Percentiles rank a stretch among this genome's conserved stretches.
Evolutionary conservation across 768 basidiomycete species (phyloP).

Genomic region (Tricholoma bakamatsutake): DNA sequence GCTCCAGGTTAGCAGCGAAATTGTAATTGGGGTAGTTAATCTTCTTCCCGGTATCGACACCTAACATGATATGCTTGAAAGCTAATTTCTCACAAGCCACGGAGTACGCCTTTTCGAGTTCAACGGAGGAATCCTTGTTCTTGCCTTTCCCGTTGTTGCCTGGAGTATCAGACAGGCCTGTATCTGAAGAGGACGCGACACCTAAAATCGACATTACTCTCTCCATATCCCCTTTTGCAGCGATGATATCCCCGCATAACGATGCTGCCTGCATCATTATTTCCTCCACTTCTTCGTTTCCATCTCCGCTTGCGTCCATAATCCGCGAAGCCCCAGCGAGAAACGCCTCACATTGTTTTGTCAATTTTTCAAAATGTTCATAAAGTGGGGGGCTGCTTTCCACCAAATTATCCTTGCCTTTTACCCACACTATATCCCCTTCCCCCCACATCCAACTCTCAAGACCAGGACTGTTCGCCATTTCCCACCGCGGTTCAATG

Average conservation of each 20-base stretch:
- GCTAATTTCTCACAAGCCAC: constrained; percentile 41
- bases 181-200: constrained; percentile 12
- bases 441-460: constrained; percentile 44
- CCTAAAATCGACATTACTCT: constrained; percentile 39
- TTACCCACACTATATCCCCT: constrained; percentile 37
- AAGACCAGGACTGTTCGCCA: constrained; percentile 33
- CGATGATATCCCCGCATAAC: constrained; percentile 48
- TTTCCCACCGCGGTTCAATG: constrained; percentile 34
- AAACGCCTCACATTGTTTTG: constrained; percentile 46
- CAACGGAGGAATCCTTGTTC: constrained; percentile 22
- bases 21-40: constrained; percentile 27
- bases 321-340: constrained; percentile 38
- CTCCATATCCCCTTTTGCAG: constrained; percentile 42
- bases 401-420: constrained; percentile 19
- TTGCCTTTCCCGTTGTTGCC: constrained; percentile 25
- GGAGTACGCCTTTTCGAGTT: constrained; percentile 35
- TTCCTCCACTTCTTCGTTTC: constrained; percentile 32
- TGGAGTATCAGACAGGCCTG: constrained; percentile 6
- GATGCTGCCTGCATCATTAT: constrained; percentile 35
- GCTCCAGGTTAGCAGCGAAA: constrained; percentile 25
- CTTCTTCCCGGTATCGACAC: constrained; percentile 14
- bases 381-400: constrained; percentile 37
- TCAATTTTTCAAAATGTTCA: constrained; percentile 47
- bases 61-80: constrained; percentile 38
- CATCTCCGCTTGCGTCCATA: constrained; percentile 20